Evolutionary conservation across 2,329 filamentous ascomycete genomes (phyloP).

Genomic region (Apiospora aurea): DNA sequence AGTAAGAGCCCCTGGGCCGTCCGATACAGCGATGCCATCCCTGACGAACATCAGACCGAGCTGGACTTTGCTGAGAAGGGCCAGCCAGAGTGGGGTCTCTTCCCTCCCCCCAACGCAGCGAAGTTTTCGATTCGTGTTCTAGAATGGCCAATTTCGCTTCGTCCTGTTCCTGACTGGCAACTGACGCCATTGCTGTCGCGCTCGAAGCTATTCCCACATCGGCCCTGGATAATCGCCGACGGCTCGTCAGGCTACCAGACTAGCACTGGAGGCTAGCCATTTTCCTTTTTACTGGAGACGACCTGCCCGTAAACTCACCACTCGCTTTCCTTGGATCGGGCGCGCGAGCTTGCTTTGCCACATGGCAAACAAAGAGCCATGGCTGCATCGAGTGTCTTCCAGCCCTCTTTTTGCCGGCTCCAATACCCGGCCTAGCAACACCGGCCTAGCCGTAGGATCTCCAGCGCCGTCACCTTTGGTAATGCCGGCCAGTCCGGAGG

Average conservation of each 20-base stretch:
- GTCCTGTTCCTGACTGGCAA: not conserved
- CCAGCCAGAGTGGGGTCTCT: not conserved
- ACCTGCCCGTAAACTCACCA: conserved; percentile 1
- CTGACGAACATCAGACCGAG: conserved; percentile 17
- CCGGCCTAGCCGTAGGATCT: conserved; percentile 10
- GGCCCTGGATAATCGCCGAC: conserved; percentile 6
- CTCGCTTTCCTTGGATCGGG: not conserved
- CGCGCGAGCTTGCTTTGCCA: not conserved
- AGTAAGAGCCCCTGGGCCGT: conserved; percentile 12
- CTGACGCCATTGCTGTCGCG: conserved; percentile 18
- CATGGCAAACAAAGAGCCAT: conserved; percentile 10
- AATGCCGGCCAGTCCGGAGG: conserved; percentile 11
- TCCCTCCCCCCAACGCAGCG: not conserved
- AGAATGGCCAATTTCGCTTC: conserved; percentile 22
- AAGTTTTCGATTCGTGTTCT: conserved; percentile 20
- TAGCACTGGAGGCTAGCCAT: not conserved
- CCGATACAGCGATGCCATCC: conserved; percentile 16
- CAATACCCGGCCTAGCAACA: not conserved
- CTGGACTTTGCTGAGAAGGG: conserved; percentile 2
- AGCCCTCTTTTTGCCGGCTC: not conserved
- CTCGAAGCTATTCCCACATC: conserved; percentile 19
- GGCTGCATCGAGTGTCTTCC: not conserved
- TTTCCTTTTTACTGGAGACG: not conserved
- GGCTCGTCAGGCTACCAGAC: not conserved
- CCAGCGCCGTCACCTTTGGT: not conserved